These are phyloP conservation scores for Coemansia sp. DNA, from an alignment of 192 early-diverging fungal species.

Conservation along the genomic window DNA sequence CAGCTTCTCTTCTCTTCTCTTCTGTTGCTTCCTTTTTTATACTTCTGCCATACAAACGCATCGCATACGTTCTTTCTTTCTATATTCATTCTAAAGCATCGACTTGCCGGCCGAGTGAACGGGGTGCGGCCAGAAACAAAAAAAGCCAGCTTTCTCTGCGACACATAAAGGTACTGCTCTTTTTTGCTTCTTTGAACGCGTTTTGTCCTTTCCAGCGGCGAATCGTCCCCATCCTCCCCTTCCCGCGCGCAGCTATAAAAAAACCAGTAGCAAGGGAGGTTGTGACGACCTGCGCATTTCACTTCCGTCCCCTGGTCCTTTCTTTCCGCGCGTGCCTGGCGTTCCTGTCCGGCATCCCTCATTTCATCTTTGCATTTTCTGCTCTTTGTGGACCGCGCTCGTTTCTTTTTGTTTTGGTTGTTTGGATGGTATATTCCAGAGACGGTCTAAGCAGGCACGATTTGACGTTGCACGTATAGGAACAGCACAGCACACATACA, in stretches of 20 bases:
- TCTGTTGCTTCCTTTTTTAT: conserved; percentile 3
- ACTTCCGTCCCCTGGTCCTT: not conserved
- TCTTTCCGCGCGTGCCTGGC: too few relatives aligned
- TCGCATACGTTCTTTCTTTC: conserved; percentile 1
- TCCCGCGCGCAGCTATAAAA: not conserved
- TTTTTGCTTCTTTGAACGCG: too few relatives aligned
- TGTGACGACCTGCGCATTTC: not conserved
- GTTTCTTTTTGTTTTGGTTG: not conserved
- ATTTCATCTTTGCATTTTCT: conserved; percentile 5
- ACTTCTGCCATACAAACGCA: not conserved
- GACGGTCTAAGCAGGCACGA: not conserved
- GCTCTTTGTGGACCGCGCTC: conserved; percentile 1
- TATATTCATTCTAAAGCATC: conserved; percentile 1
- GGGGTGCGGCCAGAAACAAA: too few relatives aligned
- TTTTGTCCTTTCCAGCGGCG: too few relatives aligned
- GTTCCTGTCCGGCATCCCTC: conserved; percentile 1
- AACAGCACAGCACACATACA: not conserved
- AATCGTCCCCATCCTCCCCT: not conserved
- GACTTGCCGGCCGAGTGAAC: not conserved
- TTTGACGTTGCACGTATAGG: not conserved
- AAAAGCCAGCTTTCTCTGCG: too few relatives aligned
- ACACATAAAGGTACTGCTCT: conserved; percentile 1
- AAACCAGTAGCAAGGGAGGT: not conserved
- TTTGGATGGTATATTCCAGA: not conserved
- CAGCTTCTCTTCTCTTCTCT: conserved; percentile 2